These are phyloP conservation scores for Chalara sp. DNA, from an alignment of 2,329 filamentous ascomycete species.

Conservation along the genomic window DNA sequence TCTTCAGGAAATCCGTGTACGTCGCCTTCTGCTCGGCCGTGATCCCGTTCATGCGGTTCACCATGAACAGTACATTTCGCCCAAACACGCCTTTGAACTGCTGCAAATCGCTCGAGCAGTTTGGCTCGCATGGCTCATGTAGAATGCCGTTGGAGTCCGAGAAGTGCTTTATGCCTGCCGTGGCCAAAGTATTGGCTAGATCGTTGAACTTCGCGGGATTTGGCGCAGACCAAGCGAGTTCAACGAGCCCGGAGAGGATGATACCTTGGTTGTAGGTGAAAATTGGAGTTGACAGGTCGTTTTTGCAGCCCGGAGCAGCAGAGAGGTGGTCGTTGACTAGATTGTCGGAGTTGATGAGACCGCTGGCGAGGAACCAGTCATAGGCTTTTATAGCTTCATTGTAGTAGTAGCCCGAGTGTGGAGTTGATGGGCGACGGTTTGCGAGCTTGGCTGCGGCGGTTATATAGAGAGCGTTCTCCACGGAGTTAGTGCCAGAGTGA, in stretches of 20 bases:
- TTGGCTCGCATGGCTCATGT: constrained; percentile 46
- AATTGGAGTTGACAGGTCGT: constrained; percentile 31
- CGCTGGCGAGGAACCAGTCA: constrained; percentile 41
- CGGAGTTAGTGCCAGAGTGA: constrained; percentile 45
- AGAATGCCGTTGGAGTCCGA: constrained; percentile 41
- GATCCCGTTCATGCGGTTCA: constrained; percentile 27
- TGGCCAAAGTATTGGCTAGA: constrained; percentile 48
- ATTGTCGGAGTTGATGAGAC: constrained; percentile 38
- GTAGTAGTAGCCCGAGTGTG: constrained; percentile 43
- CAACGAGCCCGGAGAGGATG: constrained; percentile 49
- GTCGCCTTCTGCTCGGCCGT: constrained; percentile 37
- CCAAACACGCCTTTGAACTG: constrained; percentile 71
- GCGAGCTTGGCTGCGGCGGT: constrained; percentile 47
- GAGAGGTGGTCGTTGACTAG: constrained; percentile 48
- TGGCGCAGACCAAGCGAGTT: constrained; percentile 46
- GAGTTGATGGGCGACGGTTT: constrained; percentile 46
- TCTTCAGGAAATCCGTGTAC: constrained; percentile 48
- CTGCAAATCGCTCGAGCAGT: constrained; percentile 38
- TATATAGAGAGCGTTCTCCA: constrained; percentile 51
- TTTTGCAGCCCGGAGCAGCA: constrained; percentile 37
- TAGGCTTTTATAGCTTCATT: constrained; percentile 45
- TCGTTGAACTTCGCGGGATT: constrained; percentile 31
- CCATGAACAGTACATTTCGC: constrained; percentile 54
- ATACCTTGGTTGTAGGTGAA: constrained; percentile 58
- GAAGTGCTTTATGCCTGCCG: constrained; percentile 41